Conservation (phyloP, 2,329 filamentous ascomycete genomes). For the Colletotrichum navitas region DNA sequence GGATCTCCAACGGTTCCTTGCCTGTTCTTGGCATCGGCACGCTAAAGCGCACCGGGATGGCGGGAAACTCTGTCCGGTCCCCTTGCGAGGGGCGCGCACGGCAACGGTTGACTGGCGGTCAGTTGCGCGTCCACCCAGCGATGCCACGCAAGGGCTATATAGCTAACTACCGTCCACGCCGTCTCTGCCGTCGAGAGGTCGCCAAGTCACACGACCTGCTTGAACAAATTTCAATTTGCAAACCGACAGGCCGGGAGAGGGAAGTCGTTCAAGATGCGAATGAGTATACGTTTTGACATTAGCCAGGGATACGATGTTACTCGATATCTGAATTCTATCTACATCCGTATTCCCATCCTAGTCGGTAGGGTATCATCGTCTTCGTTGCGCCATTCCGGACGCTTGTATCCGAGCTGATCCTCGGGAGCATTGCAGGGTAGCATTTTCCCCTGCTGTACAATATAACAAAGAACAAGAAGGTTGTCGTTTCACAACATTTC, state of each 20-base stretch:
- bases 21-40: neutral
- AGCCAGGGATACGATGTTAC: neutral
- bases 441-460: neutral
- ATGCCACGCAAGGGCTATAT: neutral
- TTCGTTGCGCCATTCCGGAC: neutral
- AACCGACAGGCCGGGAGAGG: neutral
- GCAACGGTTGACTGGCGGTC: neutral
- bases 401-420: neutral
- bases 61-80: neutral
- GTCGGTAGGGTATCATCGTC: neutral
- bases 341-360: neutral
- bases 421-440: neutral
- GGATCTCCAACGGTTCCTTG: neutral
- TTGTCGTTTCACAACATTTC: neutral
- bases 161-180: neutral
- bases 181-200: neutral
- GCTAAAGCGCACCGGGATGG: neutral
- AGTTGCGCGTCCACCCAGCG: neutral
- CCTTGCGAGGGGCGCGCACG: neutral
- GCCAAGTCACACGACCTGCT: neutral
- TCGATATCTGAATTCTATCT: neutral
- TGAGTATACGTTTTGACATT: neutral
- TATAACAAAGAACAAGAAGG: neutral
- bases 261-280: neutral
- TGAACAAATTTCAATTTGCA: neutral